Percentiles rank a stretch among this genome's conserved stretches.
phyloP scores from a whole-genome alignment of 2,329 filamentous ascomycete species.

The Cadophora sp. region DNA sequence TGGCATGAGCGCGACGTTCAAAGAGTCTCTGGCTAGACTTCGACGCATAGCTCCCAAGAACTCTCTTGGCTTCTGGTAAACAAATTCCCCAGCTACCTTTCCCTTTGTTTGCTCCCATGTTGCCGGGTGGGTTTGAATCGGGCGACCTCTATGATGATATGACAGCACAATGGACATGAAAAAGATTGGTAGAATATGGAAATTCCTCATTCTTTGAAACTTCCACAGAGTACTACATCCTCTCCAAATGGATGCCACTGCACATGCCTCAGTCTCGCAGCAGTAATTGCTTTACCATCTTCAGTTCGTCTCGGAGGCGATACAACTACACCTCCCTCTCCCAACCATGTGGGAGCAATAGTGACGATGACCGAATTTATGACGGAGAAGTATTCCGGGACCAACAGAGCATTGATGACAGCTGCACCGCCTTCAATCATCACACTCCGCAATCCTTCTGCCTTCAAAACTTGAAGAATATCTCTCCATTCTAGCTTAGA shows the following conservation, averaged over 20 bases:
- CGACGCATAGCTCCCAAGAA: too few species aligned
- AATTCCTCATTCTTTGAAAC: constrained; percentile 14
- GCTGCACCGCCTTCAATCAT: constrained; percentile 91
- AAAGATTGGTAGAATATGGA: too few species aligned
- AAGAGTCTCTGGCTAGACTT: too few species aligned
- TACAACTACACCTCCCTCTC: constrained; percentile 80
- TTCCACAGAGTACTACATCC: constrained; percentile 30
- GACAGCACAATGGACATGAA: background rate
- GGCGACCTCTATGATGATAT: background rate
- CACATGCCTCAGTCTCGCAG: constrained; percentile 22
- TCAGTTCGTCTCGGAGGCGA: constrained; percentile 57
- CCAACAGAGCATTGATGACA: constrained; percentile 84
- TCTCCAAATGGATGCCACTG: constrained; percentile 30
- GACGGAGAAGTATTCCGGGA: constrained; percentile 62
- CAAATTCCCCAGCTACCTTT: too few species aligned
- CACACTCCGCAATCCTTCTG: constrained; percentile 65
- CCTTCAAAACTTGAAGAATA: constrained; percentile 28
- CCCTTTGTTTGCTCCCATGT: too few species aligned
- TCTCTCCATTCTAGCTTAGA: constrained; percentile 33
- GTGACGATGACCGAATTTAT: constrained; percentile 85
- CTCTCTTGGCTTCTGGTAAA: too few species aligned
- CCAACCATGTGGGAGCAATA: constrained; percentile 90
- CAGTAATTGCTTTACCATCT: constrained; percentile 8
- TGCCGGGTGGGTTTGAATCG: too few species aligned
- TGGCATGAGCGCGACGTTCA: too few species aligned